Evolutionary conservation across 2,329 filamentous ascomycete species (phyloP).

Genomic region (Arthrobotrys entomopaga): DNA sequence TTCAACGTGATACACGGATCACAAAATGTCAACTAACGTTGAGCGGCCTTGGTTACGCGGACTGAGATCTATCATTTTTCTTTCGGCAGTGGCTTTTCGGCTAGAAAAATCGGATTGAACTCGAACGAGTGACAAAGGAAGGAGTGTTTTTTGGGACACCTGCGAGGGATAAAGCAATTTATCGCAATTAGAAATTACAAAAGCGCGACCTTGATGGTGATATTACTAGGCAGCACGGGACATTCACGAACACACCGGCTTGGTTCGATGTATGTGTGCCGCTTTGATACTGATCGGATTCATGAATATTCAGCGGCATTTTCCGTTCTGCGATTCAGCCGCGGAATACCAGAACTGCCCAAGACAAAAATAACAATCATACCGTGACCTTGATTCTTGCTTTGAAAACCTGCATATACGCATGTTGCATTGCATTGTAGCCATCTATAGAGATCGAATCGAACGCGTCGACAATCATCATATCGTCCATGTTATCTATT

Average conservation of each 20-base stretch:
- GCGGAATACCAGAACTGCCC: not conserved
- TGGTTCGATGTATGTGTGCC: constrained; percentile 46
- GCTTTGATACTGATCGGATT: too few species aligned
- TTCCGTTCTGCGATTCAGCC: constrained; percentile 23
- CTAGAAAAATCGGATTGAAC: constrained; percentile 21
- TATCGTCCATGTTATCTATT: too few species aligned
- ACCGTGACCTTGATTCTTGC: not conserved
- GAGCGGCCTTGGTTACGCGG: constrained; percentile 1
- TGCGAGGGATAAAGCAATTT: too few species aligned
- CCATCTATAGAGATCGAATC: not conserved
- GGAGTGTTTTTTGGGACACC: too few species aligned
- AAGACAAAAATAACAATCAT: too few species aligned
- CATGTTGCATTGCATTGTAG: not conserved
- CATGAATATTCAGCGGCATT: constrained; percentile 43
- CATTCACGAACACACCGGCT: not conserved
- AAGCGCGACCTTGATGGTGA: not conserved
- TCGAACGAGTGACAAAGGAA: not conserved
- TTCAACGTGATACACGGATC: constrained; percentile 28
- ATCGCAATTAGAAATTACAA: too few species aligned
- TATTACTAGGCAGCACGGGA: constrained; percentile 45
- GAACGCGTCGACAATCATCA: too few species aligned
- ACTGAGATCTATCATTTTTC: constrained; percentile 15
- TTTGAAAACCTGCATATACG: not conserved
- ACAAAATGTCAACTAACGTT: constrained; percentile 12
- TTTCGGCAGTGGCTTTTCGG: constrained; percentile 52